These are phyloP conservation scores for Syncephalastrum sp. DNA, from an alignment of 371 early-diverging fungal genomes.

Conservation along the genomic window DNA sequence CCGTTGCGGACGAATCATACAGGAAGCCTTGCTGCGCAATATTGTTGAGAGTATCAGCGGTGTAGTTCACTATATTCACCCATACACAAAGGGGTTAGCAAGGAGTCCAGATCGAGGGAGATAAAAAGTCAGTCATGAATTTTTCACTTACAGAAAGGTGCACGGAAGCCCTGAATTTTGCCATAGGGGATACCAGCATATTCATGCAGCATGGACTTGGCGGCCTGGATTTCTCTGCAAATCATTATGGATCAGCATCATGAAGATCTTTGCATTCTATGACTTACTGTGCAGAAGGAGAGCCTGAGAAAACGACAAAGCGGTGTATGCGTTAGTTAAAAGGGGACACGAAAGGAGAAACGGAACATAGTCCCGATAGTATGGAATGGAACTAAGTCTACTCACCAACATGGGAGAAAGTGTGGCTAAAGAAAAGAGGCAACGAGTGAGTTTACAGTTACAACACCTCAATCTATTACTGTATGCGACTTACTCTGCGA, in stretches of 20 bases:
- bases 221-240: slow-evolving; percentile 58
- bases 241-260: neutral
- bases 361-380: slow-evolving; percentile 24
- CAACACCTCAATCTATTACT: neutral
- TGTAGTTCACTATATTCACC: slow-evolving; percentile 53
- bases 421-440: slow-evolving; percentile 44
- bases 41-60: slow-evolving; percentile 51
- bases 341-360: too few relatives aligned
- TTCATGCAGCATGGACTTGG: slow-evolving; percentile 54
- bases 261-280: slow-evolving; percentile 2
- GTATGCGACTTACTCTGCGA: slow-evolving; percentile 51
- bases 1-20: slow-evolving; percentile 68
- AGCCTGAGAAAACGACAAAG: slow-evolving; percentile 14
- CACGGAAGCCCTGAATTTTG: slow-evolving; percentile 70
- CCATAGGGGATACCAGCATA: slow-evolving; percentile 67
- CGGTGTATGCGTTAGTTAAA: slow-evolving; percentile 4
- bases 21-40: slow-evolving; percentile 59
- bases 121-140: neutral
- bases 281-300: slow-evolving; percentile 45
- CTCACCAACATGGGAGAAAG: slow-evolving; percentile 62
- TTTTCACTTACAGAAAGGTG: slow-evolving; percentile 57
- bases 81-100: neutral
- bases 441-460: neutral
- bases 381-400: slow-evolving; percentile 15
- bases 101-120: slow-evolving; percentile 1